These are phyloP conservation scores for Elsinoe fawcettii DNA, from an alignment of 2,329 filamentous ascomycete genomes.

Conservation along the genomic window DNA sequence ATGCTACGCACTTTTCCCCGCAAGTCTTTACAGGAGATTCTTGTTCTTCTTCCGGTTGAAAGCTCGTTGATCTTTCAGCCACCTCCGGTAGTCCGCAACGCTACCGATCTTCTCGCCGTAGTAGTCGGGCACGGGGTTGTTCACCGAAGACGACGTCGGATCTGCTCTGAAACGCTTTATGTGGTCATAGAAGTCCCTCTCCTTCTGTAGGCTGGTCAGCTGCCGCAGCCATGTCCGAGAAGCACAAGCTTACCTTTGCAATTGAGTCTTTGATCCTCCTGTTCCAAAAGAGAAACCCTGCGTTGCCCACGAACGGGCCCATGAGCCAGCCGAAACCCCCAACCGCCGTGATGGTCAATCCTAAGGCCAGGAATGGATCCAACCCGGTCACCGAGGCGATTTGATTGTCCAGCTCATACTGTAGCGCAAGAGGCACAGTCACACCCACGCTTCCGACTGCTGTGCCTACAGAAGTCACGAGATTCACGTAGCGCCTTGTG, in stretches of 20 bases:
- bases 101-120: conserved; percentile 98
- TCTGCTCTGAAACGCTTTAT: conserved; percentile 91
- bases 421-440: conserved; percentile 59
- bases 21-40: conserved; percentile 47
- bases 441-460: conserved; percentile 54
- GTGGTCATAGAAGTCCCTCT: conserved; percentile 84
- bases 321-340: conserved; percentile 79
- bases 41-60: conserved; percentile 82
- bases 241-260: conserved; percentile 46
- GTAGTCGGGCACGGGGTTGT: conserved; percentile 93
- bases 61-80: conserved; percentile 94
- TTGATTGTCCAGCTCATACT: conserved; percentile 60
- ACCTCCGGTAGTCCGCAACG: conserved; percentile 81
- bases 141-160: conserved; percentile 76
- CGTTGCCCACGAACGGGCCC: conserved; percentile 74
- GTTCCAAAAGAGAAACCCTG: conserved; percentile 70
- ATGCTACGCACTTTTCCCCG: background rate
- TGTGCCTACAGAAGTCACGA: conserved; percentile 64
- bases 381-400: conserved; percentile 65
- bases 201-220: conserved; percentile 54
- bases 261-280: conserved; percentile 64
- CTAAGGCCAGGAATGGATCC: conserved; percentile 80
- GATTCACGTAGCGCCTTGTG: conserved; percentile 73
- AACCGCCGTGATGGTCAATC: conserved; percentile 67
- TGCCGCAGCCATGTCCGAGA: background rate